Conservation (phyloP, 768 basidiomycete genomes). For the Cystobasidium tubakii region DNA sequence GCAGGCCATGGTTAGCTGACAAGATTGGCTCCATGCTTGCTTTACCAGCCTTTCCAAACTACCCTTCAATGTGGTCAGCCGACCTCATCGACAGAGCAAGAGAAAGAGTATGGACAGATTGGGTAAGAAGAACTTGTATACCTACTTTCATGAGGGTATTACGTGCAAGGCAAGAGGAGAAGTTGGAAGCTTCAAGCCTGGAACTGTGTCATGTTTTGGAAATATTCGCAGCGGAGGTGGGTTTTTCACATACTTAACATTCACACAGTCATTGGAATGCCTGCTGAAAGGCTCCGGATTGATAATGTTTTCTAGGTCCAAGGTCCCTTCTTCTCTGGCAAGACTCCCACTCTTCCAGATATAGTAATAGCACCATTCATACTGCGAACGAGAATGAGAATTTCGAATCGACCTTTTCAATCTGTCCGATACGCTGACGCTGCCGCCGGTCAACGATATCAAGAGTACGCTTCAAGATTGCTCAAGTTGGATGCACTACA, state of each 20-base stretch:
- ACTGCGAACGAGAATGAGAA: conserved; percentile 13
- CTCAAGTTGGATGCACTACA: conserved; percentile 16
- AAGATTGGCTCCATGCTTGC: too few relatives aligned
- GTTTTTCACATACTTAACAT: too few relatives aligned
- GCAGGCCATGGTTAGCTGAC: too few relatives aligned
- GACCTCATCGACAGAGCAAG: conserved; percentile 26
- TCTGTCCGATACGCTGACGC: conserved; percentile 16
- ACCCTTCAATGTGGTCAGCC: conserved; percentile 17
- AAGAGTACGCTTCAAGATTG: conserved; percentile 8
- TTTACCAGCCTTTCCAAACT: conserved; percentile 22
- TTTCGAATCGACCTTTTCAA: conserved; percentile 28
- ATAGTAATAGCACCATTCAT: conserved; percentile 31
- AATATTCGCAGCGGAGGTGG: conserved; percentile 31
- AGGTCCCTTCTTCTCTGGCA: conserved; percentile 32
- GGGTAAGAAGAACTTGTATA: conserved; percentile 32
- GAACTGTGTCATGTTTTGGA: conserved; percentile 23
- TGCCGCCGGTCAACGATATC: conserved; percentile 18
- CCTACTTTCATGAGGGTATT: conserved; percentile 33
- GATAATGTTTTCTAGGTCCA: too few relatives aligned
- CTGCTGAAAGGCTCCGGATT: too few relatives aligned
- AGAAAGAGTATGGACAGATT: conserved; percentile 34
- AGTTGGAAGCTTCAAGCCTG: conserved; percentile 18
- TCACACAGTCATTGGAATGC: too few relatives aligned
- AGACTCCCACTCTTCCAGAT: conserved; percentile 14
- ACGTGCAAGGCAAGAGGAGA: conserved; percentile 21